Base-by-base conservation (phyloP, 208 protist genomes). In the Trypanosoma mega region DNA sequence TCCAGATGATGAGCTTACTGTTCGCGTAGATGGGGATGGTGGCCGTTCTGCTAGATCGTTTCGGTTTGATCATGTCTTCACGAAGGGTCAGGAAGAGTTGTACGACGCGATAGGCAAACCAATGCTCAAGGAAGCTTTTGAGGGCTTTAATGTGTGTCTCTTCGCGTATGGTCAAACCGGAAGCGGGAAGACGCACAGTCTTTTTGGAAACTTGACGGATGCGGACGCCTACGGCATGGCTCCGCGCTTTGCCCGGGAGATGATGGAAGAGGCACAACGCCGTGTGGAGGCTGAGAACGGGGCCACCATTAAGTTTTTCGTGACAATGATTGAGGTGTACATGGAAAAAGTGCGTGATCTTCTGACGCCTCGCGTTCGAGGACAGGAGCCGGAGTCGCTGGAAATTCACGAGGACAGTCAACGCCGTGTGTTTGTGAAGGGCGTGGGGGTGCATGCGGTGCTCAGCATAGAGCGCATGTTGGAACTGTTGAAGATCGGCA, bases 91-190 rank as follows among this genome's bases (percentile, higher is more conserved):
- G 76, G 55, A 62, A 23, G 74, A 82, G 57, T 51, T 94, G 49
- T 94, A 80, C 68, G 76, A 92, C 27, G 46, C 63, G 21, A 79
- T 94, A 66, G 87, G 87, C 16, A 39, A 39, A 39, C 83, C 84
- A 47, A 94, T 94, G 87, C 61, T 94, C 44, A 59, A 69, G 43
- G 83, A 94, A 62, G 80, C 82, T 16, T 90, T 87, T 80, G 80
- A 84, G 57, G 87, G 87, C 2, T 93, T 88, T 63, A 90, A 93
- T 60, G 82, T 88, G 16, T 88, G 85, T 63, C 60, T 91, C 23
- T 88, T 91, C 68, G 84, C 84, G 23, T 90, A 90, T 51, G 83
- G 83, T 1, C 83, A 90, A 64, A 91, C 83, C 33, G 83, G 83
- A n/a, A 85, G 73, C 50, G 82, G 82, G 8, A 90, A 90, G 58